Base-by-base conservation (phyloP, 306 rosid genomes). In the Mimosa bimucronata region DNA sequence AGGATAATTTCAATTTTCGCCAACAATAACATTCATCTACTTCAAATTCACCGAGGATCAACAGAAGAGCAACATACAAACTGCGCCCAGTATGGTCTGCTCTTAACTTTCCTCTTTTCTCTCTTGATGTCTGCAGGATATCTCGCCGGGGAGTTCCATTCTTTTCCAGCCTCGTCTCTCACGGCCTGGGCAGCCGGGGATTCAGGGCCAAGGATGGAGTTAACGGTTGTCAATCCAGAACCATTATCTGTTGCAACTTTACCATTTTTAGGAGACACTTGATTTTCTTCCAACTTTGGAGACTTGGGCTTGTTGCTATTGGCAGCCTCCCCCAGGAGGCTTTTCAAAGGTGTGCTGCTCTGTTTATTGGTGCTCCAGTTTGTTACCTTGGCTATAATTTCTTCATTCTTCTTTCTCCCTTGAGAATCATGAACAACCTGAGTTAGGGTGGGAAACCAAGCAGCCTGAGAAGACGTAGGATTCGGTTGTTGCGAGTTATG, bases 91-190 rank as follows among this genome's bases (percentile, higher is more conserved):
- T 82, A 94, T 53, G 97, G 93, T 86, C 86, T 92, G 68, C 88
- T 85, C 88, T 90, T 93, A 53, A 77, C 84, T 79, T 91, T 93
- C 81, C 88, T 89, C 88, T 90, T 95, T 6, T 87, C 99, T 75
- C 88, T 86, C 88, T 88, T 90, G 29, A 86, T 86, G 40, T 87
- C 92, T 26, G 91, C 82, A 76, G 89, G 95, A 79, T 88, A 91
- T 84, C 92, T 88, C 70, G 97, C 95, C 0, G 97, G 97, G 28
- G 98, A 94, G 87, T 91, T 83, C 98, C 97, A 90, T 81, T 94
- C 98, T 77, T 84, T 83, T 28, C 85, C 88, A 14, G 79, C 80
- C 31, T 89, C 90, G 74, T 53, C 85, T 86, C 75, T 84, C 38
- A 41, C 67, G 31, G 60, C 79, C 79, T 83, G 82, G 60, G 62